Conservation (phyloP, 2,329 filamentous ascomycete species). For the Verticillium dahliae region DNA sequence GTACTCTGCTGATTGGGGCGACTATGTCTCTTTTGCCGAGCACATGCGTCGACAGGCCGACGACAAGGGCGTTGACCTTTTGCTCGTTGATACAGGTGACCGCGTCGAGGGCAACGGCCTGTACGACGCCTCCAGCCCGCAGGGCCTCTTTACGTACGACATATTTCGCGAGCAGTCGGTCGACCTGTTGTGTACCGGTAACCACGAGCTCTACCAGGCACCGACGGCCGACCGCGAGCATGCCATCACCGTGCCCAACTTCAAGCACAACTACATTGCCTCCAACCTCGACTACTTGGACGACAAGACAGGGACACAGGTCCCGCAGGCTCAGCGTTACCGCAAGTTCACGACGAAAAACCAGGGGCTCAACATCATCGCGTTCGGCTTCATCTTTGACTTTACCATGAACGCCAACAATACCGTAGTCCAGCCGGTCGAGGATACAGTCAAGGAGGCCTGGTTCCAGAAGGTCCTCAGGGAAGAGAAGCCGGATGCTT, state of each 20-base stretch:
- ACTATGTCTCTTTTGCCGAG: conserved; percentile 88
- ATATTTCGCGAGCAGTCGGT: conserved; percentile 78
- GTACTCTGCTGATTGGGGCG: conserved; percentile 95
- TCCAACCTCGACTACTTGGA: conserved; percentile 90
- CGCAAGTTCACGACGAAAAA: conserved; percentile 90
- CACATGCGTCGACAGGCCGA: conserved; percentile 78
- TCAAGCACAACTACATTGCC: conserved; percentile 72
- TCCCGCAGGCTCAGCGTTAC: conserved; percentile 75
- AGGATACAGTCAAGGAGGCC: conserved; percentile 70
- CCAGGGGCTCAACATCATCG: conserved; percentile 73
- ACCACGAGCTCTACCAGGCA: conserved; percentile 88
- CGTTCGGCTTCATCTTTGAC: conserved; percentile 93
- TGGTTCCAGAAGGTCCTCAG: conserved; percentile 86
- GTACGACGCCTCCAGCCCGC: conserved; percentile 83
- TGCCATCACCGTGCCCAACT: conserved; percentile 74
- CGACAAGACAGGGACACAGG: conserved; percentile 60
- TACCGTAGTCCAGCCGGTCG: conserved; percentile 73
- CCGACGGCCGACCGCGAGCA: conserved; percentile 75
- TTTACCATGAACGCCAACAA: conserved; percentile 90
- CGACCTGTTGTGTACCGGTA: conserved; percentile 81
- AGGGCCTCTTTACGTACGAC: conserved; percentile 82
- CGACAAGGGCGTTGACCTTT: conserved; percentile 68
- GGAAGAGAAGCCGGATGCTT: conserved; percentile 82
- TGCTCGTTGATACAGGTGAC: conserved; percentile 95
- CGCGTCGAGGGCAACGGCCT: conserved; percentile 90